Base-by-base conservation (phyloP, 2,329 filamentous ascomycete genomes). In the Sphaerostilbella broomeana region DNA sequence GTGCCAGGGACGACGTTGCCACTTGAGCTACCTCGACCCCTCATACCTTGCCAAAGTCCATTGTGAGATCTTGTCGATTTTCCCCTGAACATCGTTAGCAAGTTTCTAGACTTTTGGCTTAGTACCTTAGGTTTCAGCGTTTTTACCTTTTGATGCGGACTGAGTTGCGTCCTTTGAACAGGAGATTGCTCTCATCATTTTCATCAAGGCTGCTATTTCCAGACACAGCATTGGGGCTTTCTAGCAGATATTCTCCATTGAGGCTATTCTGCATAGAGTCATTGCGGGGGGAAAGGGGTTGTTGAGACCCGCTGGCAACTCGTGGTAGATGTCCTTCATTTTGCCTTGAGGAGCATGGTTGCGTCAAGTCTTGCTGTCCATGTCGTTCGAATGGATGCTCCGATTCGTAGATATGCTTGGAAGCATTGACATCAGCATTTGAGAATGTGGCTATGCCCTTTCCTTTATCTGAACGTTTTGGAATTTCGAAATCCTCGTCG, bases 1-100 rank as follows among this genome's bases (percentile, higher is more conserved):
- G 71, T 61, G 35, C 72, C 62, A 9, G 69, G 68, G 30, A 69
- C 58, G 6, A 56, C 67, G 30, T 59, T 59, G 31, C 61, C 67
- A 43, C 68, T 73, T 10, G 70, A 59, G 24, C 70, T 64, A n/a
- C 68, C 68, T 48, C 69, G 73, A 55, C 69, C 73, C 49, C 73
- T 52, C 59, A 75, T 64, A 12, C 57, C 63, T 45, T 70, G 67
- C 70, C 67, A 69, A 21, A 75, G 62, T 18, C 69, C 64, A 35
- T 63, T 63, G 35, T 60, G 51, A 18, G 60, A 59, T 47, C 62
- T 71, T 34, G 56, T 61, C 40, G n/a, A n/a, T n/a, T n/a, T n/a
- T n/a, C n/a, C n/a, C n/a, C n/a, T n/a, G n/a, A n/a, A n/a, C n/a
- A n/a, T n/a, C n/a, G n/a, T n/a, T n/a, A n/a, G n/a, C n/a, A n/a